These are phyloP conservation scores for Cyphellophora attinorum DNA, from an alignment of 2,329 filamentous ascomycete species.

Conservation along the genomic window DNA sequence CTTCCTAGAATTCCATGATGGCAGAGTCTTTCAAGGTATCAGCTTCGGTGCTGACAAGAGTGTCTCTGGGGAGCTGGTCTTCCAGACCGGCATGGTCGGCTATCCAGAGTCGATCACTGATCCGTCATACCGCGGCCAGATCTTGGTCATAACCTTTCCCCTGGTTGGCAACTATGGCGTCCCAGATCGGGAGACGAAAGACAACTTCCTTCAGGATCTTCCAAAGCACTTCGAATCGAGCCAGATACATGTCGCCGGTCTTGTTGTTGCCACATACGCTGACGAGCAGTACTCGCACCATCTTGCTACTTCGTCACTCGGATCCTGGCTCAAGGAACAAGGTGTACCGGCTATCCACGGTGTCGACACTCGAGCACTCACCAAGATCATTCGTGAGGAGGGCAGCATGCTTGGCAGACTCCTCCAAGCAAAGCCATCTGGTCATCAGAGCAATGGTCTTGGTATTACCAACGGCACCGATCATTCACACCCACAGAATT, in stretches of 20 bases:
- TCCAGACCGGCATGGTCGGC: conserved; percentile 98
- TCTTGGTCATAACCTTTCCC: conserved; percentile 92
- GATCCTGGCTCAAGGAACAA: conserved; percentile 93
- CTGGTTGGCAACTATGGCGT: conserved; percentile 97
- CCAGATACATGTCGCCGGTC: conserved; percentile 85
- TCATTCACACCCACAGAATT: conserved; percentile 35
- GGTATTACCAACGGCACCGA: conserved; percentile 27
- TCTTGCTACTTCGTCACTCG: conserved; percentile 80
- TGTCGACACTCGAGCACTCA: conserved; percentile 85
- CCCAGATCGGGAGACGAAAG: conserved; percentile 73
- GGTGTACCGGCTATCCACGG: conserved; percentile 89
- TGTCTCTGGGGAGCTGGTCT: conserved; percentile 92
- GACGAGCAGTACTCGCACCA: conserved; percentile 95
- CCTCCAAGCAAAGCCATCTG: conserved; percentile 56
- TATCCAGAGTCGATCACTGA: conserved; percentile 93
- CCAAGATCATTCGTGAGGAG: conserved; percentile 85
- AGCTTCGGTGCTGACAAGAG: conserved; percentile 95
- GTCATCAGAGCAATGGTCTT: conserved; percentile 26
- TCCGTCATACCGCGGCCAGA: conserved; percentile 83
- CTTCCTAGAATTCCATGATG: conserved; percentile 88
- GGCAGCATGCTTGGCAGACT: conserved; percentile 94
- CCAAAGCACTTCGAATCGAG: conserved; percentile 89
- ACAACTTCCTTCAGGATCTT: conserved; percentile 74
- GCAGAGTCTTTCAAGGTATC: conserved; percentile 81
- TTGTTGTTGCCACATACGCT: conserved; percentile 83